Percentiles rank a stretch among this genome's conserved stretches.
Evolutionary conservation across 305 asterid genomes (phyloP).

Genomic region (Fraxinus nigra): DNA sequence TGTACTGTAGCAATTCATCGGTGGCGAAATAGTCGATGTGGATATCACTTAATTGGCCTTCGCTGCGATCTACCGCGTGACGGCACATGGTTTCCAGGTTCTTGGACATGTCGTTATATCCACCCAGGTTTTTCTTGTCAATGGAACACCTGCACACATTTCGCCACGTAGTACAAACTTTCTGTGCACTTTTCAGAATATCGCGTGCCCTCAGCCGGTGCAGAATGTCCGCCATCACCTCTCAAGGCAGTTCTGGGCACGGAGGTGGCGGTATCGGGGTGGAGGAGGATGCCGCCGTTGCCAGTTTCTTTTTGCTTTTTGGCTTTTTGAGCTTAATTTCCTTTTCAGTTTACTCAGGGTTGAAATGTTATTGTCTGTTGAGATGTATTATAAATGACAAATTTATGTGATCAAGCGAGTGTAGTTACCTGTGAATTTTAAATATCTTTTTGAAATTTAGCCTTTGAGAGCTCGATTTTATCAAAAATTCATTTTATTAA

Average conservation of each 20-base stretch:
- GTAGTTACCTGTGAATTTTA: too few relatives aligned
- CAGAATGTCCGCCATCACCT: slow-evolving; percentile 34
- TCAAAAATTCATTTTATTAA: too few relatives aligned
- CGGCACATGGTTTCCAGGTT: slow-evolving; percentile 22
- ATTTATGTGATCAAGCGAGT: too few relatives aligned
- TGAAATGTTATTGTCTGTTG: background rate
- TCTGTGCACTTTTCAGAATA: slow-evolving; percentile 27
- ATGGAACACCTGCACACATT: slow-evolving; percentile 37
- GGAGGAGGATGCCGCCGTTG: background rate
- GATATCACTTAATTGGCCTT: slow-evolving; percentile 34
- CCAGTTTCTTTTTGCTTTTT: background rate
- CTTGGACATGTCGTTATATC: background rate
- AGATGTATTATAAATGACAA: too few relatives aligned
- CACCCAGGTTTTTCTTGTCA: background rate
- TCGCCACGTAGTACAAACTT: slow-evolving; percentile 39
- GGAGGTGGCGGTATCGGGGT: slow-evolving; percentile 9
- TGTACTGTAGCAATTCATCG: slow-evolving; percentile 27
- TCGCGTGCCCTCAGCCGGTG: slow-evolving; percentile 20
- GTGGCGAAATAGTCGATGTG: slow-evolving; percentile 23
- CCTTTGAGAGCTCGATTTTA: too few relatives aligned
- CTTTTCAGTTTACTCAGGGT: background rate
- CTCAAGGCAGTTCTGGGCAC: slow-evolving; percentile 35
- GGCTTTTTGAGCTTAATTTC: slow-evolving; percentile 5
- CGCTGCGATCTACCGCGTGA: slow-evolving; percentile 44
- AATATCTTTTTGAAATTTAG: too few relatives aligned